Evolutionary conservation across 495 filamentous ascomycete species (phyloP), one percentile per base, ranked within the genome.

Genomic region (Xylaria venustula): DNA sequence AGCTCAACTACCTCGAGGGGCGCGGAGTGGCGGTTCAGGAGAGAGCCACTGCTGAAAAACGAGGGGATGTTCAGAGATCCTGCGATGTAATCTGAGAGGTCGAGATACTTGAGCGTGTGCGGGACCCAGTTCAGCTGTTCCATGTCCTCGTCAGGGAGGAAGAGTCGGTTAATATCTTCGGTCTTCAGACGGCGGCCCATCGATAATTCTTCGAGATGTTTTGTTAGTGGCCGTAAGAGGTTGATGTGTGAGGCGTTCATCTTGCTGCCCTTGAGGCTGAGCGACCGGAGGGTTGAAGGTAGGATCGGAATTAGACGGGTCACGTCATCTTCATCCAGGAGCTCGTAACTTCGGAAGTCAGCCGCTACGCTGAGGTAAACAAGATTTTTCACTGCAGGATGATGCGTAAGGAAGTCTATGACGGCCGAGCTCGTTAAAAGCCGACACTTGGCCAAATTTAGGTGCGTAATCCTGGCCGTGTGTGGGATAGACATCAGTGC

Each of bases 1-100:
- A 96, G 73, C 67, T 96, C 91, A 28, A 96, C 77, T 7, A 96
- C 91, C 64, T 90, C 86, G 8, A 96, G 81, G 12, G 91, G 91
- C 55, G 85, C 80, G 20, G 87, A 87, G 56, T 76, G 77, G 23
- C 77, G 72, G 23, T 81, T 80, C 51, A 93, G 81, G 9, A 94
- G 73, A 2, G 81, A 73, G 61, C 85, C 90, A 15, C 75, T 70
- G 22, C 69, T 75, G 71, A 90, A 89, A 32, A 95, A 81, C 7
- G 83, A 82, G 0, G 79, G 73, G 8, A 90, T 77, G 42, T 84
- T 79, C 68, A 90, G 74, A 73, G 83, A 73, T 63, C 78, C n/a
- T 57, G 81, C 76, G 64, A 83, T 85, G 46, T 94, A 83, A 47
- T 85, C 82, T 7, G 81, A 82, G 7, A 84, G 71, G 64, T 94